A percentile compares a stretch with the other conserved stretches of the same genome.
These are phyloP conservation scores for Herpetospermum pedunculosum DNA, from an alignment of 306 rosid genomes.

Conservation along the genomic window DNA sequence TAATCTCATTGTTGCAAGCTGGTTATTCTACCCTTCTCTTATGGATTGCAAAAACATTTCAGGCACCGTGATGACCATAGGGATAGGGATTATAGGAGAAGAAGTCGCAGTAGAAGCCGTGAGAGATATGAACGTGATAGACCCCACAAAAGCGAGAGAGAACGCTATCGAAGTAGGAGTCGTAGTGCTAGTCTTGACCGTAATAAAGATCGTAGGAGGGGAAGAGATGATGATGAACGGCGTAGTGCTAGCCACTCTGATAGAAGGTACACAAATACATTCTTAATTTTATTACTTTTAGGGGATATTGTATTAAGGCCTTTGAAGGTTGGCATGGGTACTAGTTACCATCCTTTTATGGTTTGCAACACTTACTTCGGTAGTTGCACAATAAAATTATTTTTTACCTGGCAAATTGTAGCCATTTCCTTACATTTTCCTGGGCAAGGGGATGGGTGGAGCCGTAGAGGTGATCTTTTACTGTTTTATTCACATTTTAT, in stretches of 20 bases:
- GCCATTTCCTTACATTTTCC: background rate
- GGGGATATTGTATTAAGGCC: background rate
- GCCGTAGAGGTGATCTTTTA: background rate
- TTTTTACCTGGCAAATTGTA: background rate
- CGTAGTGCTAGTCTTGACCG: constrained; percentile 45
- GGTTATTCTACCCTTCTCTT: background rate
- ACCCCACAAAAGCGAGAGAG: constrained; percentile 40
- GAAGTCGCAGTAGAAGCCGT: constrained; percentile 64
- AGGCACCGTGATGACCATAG: constrained; percentile 51
- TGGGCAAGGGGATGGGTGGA: background rate
- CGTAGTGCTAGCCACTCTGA: constrained; percentile 43
- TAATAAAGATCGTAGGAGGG: constrained; percentile 30
- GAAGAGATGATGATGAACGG: constrained; percentile 41
- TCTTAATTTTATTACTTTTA: background rate
- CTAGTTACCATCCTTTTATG: background rate
- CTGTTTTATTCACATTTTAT: background rate
- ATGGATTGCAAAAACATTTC: constrained; percentile 8
- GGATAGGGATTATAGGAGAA: constrained; percentile 40
- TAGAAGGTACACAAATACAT: constrained; percentile 30
- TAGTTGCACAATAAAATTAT: background rate
- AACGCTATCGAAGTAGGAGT: constrained; percentile 45
- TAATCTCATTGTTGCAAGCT: background rate
- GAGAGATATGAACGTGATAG: constrained; percentile 50
- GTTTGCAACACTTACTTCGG: background rate
- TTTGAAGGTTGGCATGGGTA: background rate